A percentile compares a stretch with the other conserved stretches of the same genome.
phyloP scores from a whole-genome alignment of 768 basidiomycete genomes.

The Hericium erinaceus region DNA sequence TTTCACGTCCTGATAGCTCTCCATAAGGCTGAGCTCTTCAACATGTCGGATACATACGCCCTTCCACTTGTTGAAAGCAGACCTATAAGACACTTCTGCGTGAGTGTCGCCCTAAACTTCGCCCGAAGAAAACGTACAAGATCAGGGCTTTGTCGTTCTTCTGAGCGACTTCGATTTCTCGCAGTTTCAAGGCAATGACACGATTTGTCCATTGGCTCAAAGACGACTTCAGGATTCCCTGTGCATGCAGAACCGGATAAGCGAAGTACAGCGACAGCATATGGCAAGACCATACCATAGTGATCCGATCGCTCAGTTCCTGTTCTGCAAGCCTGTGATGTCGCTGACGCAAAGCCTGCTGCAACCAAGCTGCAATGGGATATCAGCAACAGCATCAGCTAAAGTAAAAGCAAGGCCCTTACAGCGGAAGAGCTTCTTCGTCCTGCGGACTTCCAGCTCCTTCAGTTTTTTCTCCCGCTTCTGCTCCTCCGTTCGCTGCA shows the following conservation, averaged over 20 bases:
- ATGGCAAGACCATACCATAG: neutral
- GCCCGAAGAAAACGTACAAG: conserved; percentile 21
- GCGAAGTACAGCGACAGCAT: too few species aligned
- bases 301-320: conserved; percentile 2
- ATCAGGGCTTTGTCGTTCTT: conserved; percentile 29
- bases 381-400: neutral
- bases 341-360: conserved; percentile 9
- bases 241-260: neutral
- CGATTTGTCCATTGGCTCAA: conserved; percentile 61
- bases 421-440: conserved; percentile 30
- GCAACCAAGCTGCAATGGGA: conserved; percentile 7
- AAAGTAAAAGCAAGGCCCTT: conserved; percentile 2
- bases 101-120: neutral
- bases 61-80: conserved; percentile 64
- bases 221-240: conserved; percentile 45
- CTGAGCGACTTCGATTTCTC: conserved; percentile 57
- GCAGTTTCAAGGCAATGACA: conserved; percentile 64
- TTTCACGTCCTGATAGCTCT: conserved; percentile 75
- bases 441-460: conserved; percentile 31
- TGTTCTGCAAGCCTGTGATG: conserved; percentile 11
- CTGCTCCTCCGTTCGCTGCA: conserved; percentile 33
- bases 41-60: conserved; percentile 48
- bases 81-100: conserved; percentile 24
- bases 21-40: conserved; percentile 71
- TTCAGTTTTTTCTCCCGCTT: conserved; percentile 35